Conservation (phyloP, 305 asterid genomes). For the Salvia sclarea region DNA sequence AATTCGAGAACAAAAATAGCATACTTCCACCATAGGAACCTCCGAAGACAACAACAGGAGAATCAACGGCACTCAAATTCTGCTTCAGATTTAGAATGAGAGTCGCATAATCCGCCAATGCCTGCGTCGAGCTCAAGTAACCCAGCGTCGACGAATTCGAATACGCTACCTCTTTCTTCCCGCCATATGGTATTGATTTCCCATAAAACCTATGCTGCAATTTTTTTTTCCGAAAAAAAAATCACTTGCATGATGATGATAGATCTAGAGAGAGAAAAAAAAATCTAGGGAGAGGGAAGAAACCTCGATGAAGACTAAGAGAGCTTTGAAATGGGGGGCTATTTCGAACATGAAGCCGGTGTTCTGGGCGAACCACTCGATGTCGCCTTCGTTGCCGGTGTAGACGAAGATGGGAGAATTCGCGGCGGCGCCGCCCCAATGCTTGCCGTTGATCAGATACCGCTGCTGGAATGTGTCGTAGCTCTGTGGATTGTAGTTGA, state of each 20-base stretch:
- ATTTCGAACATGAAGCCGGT: conserved; percentile 86
- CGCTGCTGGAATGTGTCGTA: conserved; percentile 75
- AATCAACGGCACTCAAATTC: conserved; percentile 57
- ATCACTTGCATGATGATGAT: background rate
- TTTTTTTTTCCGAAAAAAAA: background rate
- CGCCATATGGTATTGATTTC: conserved; percentile 75
- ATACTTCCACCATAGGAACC: conserved; percentile 96
- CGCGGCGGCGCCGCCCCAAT: conserved; percentile 69
- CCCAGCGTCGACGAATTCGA: conserved; percentile 74
- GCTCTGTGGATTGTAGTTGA: conserved; percentile 66
- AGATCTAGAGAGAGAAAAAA: background rate
- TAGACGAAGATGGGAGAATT: conserved; percentile 82
- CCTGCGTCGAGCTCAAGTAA: conserved; percentile 76
- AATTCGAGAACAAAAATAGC: background rate
- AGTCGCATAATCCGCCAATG: conserved; percentile 84
- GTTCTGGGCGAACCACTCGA: conserved; percentile 88
- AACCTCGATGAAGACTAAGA: conserved; percentile 85
- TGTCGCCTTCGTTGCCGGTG: conserved; percentile 85
- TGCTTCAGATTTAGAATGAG: conserved; percentile 66
- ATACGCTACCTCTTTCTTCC: conserved; percentile 50
- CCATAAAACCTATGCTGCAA: conserved; percentile 90
- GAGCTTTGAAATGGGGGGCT: conserved; percentile 69
- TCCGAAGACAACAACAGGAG: conserved; percentile 83
- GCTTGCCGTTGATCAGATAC: conserved; percentile 53
- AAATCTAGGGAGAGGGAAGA: background rate